Base-by-base conservation (phyloP, 192 early-diverging fungal genomes). In the Coemansia pectinata region DNA sequence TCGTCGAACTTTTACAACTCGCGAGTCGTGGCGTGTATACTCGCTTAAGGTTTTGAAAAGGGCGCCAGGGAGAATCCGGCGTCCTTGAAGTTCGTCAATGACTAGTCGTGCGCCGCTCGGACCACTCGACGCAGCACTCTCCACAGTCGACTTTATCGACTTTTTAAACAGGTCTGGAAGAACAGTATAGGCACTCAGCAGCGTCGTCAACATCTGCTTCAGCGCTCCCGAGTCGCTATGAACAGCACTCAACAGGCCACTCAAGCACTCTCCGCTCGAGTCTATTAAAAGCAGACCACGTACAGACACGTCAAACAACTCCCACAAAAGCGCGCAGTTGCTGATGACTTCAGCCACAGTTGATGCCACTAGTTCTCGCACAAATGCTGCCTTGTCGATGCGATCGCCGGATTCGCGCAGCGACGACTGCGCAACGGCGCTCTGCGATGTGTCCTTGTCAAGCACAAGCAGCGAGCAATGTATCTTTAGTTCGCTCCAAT, bases 121-220 rank as follows among this genome's bases (percentile, higher is more conserved):
- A 42, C 60, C 41, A 19, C 25, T 25, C 1, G 58, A 33, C 3
- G 66, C 53, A 17, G 67, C 45, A 8, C 44, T 25, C 31, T 74
- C 75, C 3, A 82, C 58, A 3, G 66, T 60, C 47, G 59, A 69
- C 14, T 48, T 73, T 33, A 82, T 82, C 1, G 52, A 31, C n/a
- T 52, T 66, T 41, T 74, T 77, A 65, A 77, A 82, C 21, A 73
- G 12, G 40, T 82, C 79, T 12, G 79, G 79, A 29, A 71, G 61
- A 14, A 74, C 62, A 8, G 39, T 12, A 34, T 70, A 75, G 8
- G 67, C 62, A 4, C 39, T 34, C 15, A 75, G 41, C 53, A 75
- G 53, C 15, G 55, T 41, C 19, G 36, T 65, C 14, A 70, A 11
- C 25, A 69, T 21, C 8, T 33, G 34, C 33, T 62, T 68, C 25